These are phyloP conservation scores for Rubia occidens DNA, from an alignment of 305 asterid species.

Conservation along the genomic window DNA sequence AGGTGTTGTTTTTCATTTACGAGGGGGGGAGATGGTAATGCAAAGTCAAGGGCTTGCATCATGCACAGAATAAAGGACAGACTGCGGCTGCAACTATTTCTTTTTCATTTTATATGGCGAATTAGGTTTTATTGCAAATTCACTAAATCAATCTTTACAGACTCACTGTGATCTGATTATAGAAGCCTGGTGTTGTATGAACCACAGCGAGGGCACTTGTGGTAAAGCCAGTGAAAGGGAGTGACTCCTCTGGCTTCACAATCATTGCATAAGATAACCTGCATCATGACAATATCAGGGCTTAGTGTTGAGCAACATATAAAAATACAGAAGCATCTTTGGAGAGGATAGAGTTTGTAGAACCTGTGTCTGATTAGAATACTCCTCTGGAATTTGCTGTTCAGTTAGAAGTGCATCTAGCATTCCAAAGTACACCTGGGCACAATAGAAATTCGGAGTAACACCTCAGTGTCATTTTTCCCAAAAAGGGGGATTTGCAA, in stretches of 20 bases:
- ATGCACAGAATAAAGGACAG: not conserved
- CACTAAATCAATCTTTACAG: slow-evolving; percentile 4
- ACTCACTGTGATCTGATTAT: slow-evolving; percentile 31
- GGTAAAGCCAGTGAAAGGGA: slow-evolving; percentile 72
- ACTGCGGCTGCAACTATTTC: not conserved
- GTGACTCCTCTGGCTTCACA: slow-evolving; percentile 69
- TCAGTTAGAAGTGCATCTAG: slow-evolving; percentile 77
- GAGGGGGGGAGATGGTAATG: not conserved
- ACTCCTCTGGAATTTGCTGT: slow-evolving; percentile 77
- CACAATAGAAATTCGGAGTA: not conserved
- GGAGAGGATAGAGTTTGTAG: slow-evolving; percentile 9
- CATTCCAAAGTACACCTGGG: slow-evolving; percentile 77
- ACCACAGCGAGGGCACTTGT: slow-evolving; percentile 69
- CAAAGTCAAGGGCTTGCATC: not conserved
- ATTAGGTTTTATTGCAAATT: not conserved
- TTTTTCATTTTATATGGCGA: not conserved
- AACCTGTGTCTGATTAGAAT: slow-evolving; percentile 66
- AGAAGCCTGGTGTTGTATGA: slow-evolving; percentile 78
- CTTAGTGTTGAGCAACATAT: not conserved
- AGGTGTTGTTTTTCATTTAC: not conserved
- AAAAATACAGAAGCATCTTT: slow-evolving; percentile 13
- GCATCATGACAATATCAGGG: slow-evolving; percentile 20
- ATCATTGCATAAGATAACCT: slow-evolving; percentile 83
- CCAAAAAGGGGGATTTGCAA: not conserved
- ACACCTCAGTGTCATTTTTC: not conserved